Base-by-base conservation (phyloP, 495 filamentous ascomycete genomes). In the Neurospora sp. region DNA sequence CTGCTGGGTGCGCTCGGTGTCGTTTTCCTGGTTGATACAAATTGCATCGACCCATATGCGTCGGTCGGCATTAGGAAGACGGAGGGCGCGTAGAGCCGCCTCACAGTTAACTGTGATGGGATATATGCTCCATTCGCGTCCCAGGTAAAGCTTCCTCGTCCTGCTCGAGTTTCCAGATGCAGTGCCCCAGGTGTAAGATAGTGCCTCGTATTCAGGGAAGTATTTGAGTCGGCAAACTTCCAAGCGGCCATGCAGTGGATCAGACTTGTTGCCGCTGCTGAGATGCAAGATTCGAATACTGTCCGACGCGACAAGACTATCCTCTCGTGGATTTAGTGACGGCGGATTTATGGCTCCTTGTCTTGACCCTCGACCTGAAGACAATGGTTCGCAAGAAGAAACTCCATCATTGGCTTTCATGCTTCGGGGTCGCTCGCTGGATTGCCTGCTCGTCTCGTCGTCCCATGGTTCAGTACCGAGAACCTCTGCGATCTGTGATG, bases 11-110 rank as follows among this genome's bases (percentile, higher is more conserved):
- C 75, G 69, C 69, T 82, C 80, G 5, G 8, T 31, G 6, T 70
- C 69, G 69, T 73, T 73, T 17, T 69, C 41, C 69, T 82, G 80
- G 74, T 81, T 73, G 53, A 82, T 82, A 48, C 78, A 82, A 8
- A 82, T 69, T 1, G 76, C 70, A 68, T 82, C 80, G 17, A 80
- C 77, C 80, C 80, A 80, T 27, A 81, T 39, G 42, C 27, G 20
- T 20, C 75, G 72, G 22, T 72, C 74, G 22, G 68, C 70, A 44
- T 31, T 68, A 0, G 71, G 75, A 42, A 77, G 72, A 5, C 75
- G 74, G 14, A 75, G 68, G 35, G 48, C 59, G 65, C 72, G 72
- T 20, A 77, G 72, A 20, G 74, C 75, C 4, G 72, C 72, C n/a
- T 75, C 74, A 59, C 75, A 77, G 68, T 74, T 77, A 3, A 72